phyloP scores from a whole-genome alignment of 768 basidiomycete species.

The Lentinula sp. region DNA sequence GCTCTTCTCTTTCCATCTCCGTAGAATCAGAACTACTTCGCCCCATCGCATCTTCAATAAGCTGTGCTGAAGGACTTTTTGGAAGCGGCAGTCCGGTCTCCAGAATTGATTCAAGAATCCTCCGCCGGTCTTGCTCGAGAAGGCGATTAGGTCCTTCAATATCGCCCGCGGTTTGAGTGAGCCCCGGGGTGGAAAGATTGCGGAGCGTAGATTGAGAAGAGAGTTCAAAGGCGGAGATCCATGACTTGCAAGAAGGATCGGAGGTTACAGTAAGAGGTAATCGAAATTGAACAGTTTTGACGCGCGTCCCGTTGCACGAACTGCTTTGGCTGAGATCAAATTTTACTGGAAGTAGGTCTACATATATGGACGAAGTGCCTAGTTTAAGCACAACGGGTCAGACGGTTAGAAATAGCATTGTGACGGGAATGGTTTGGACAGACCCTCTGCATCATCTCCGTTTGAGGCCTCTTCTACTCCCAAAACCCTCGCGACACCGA shows the following conservation, averaged over 20 bases:
- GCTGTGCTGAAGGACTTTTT: constrained; percentile 66
- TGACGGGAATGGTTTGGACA: not conserved
- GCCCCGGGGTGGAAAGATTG: constrained; percentile 23
- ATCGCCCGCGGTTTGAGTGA: constrained; percentile 10
- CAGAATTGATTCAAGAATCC: constrained; percentile 30
- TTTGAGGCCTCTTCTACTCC: constrained; percentile 30
- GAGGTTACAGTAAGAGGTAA: constrained; percentile 9
- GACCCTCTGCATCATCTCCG: not conserved
- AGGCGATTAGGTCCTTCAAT: constrained; percentile 16
- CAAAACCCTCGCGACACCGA: constrained; percentile 45
- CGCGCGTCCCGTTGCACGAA: constrained; percentile 23
- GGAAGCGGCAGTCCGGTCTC: constrained; percentile 52
- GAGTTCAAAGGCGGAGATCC: constrained; percentile 48
- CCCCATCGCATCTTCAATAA: constrained; percentile 26
- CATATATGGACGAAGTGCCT: constrained; percentile 28
- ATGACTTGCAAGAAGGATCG: constrained; percentile 17
- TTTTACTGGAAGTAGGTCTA: constrained; percentile 49
- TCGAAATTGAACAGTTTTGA: constrained; percentile 30
- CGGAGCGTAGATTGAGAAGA: constrained; percentile 44
- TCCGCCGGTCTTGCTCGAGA: constrained; percentile 22
- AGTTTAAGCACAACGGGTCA: not conserved
- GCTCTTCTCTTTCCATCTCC: constrained; percentile 51
- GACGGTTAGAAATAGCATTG: not conserved
- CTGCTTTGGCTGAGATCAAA: constrained; percentile 31
- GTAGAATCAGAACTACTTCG: constrained; percentile 11